These are phyloP conservation scores for Salvia hispanica DNA, from an alignment of 257 asterid species.

Conservation along the genomic window DNA sequence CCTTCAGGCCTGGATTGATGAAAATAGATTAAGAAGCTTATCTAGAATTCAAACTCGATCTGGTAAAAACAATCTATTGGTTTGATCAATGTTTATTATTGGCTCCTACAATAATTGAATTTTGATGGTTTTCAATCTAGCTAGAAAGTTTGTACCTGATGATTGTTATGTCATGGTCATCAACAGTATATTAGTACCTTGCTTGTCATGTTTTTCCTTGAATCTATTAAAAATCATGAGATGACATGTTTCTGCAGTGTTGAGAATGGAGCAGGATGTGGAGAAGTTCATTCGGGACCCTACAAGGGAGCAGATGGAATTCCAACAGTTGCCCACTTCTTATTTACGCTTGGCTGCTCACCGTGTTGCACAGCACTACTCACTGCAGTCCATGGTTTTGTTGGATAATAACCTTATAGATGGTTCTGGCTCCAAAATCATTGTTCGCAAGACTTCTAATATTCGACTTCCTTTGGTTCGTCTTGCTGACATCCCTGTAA, in stretches of 20 bases:
- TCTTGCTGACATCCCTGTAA: conserved; percentile 68
- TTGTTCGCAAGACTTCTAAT: conserved; percentile 73
- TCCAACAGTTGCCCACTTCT: conserved; percentile 94
- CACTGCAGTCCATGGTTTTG: conserved; percentile 94
- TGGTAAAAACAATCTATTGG: background rate
- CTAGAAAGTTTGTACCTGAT: background rate
- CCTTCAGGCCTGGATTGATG: background rate
- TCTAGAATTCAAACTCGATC: background rate
- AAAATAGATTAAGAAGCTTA: background rate
- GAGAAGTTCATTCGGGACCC: conserved; percentile 91
- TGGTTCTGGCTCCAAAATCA: conserved; percentile 90
- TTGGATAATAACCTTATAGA: conserved; percentile 84
- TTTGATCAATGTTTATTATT: background rate
- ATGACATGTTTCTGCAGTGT: conserved; percentile 49
- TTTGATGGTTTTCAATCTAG: background rate
- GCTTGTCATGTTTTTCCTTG: conserved; percentile 9
- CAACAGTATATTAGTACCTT: background rate
- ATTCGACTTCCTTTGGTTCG: conserved; percentile 74
- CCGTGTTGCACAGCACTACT: conserved; percentile 98
- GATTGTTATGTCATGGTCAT: conserved; percentile 8
- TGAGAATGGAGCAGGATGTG: conserved; percentile 96
- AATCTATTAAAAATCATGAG: conserved; percentile 18
- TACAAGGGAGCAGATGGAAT: conserved; percentile 88
- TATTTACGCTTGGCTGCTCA: conserved; percentile 98
- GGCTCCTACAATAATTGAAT: background rate